A percentile compares a stretch with the other conserved stretches of the same genome.
Conservation (phyloP, 75 land plant genomes). For the Pinus albicaulis region DNA sequence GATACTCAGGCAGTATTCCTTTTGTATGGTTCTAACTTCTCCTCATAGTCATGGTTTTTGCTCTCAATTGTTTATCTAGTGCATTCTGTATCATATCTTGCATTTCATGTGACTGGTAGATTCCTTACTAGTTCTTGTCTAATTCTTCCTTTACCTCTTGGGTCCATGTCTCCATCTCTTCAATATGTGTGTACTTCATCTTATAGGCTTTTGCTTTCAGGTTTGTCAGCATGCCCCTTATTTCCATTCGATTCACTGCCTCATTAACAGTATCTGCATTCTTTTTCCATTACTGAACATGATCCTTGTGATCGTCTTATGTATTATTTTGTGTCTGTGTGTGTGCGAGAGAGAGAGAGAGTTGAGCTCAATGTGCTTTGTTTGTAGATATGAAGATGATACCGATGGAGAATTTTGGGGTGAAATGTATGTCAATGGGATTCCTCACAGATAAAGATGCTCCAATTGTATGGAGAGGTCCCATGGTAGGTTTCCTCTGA, state of each 20-base stretch:
- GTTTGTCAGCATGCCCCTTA: neutral
- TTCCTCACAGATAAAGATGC: slow-evolving; percentile 83
- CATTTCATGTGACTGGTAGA: neutral
- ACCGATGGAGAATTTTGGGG: slow-evolving; percentile 91
- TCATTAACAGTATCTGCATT: neutral
- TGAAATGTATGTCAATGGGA: slow-evolving; percentile 98
- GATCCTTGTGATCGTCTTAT: neutral
- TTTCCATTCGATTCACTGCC: neutral
- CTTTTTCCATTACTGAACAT: neutral
- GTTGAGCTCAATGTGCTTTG: slow-evolving; percentile 1
- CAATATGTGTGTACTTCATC: neutral
- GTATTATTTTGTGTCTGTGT: neutral
- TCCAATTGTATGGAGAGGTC: slow-evolving; percentile 98
- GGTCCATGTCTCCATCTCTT: neutral
- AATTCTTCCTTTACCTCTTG: neutral
- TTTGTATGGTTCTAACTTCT: too few species aligned
- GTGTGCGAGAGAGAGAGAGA: neutral
- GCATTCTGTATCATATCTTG: neutral
- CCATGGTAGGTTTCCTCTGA: slow-evolving; percentile 68
- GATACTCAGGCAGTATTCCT: too few species aligned
- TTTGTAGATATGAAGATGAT: slow-evolving; percentile 80
- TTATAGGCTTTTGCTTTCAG: neutral
- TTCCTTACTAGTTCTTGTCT: neutral
- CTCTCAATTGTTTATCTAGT: too few species aligned
- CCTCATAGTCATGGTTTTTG: too few species aligned